Evolutionary conservation across 2,329 filamentous ascomycete species (phyloP), one percentile per base, ranked within the genome.

Genomic region (Didymosphaeria variabile): DNA sequence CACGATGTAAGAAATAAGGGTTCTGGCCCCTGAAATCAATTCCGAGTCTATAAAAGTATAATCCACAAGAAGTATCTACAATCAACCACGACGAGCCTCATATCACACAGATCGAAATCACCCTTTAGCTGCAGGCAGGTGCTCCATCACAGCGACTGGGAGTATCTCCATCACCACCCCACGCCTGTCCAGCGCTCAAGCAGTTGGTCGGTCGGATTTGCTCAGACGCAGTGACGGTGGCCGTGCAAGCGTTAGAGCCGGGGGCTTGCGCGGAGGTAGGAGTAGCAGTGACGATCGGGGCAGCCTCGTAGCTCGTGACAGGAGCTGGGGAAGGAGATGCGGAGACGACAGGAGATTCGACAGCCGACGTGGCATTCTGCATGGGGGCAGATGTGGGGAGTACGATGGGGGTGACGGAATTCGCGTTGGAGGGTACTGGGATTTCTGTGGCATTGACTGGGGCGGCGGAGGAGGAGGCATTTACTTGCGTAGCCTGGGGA

Each of bases 171-270:
- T 31, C 8, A 1, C 61, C 58, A 15, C 29, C 53, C 61, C 61
- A 63, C 3, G 46, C 29, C 46, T 53, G 36, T 4, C 58, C 55
- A 17, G 40, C 9, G n/a, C 44, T 45, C 44, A 63, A 17, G 29
- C 58, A 63, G 32, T 63, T 61, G n/a, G 58, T 61, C 0, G 58
- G 58, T 15, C 45, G 50, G 9, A 61, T 59, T 26, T 61, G 58
- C 45, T 49, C 55, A 7, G 58, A 58, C 2, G 58, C 58, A 3
- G 61, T 63, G 15, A 63, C 32, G 9, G 58, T 61, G 12, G 42
- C 19, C 10, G 60, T 52, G 44, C 60, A 63, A 45, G 42, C 42
- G 8, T 23, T 19, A 4, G 42, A 10, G 15, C n/a, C 29, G 3
- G n/a, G 34, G 5, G 34, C 6, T 36, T 52, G 47, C 9, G 17